phyloP scores from a whole-genome alignment of 768 basidiomycete species.

The Chalciporus piperatus region DNA sequence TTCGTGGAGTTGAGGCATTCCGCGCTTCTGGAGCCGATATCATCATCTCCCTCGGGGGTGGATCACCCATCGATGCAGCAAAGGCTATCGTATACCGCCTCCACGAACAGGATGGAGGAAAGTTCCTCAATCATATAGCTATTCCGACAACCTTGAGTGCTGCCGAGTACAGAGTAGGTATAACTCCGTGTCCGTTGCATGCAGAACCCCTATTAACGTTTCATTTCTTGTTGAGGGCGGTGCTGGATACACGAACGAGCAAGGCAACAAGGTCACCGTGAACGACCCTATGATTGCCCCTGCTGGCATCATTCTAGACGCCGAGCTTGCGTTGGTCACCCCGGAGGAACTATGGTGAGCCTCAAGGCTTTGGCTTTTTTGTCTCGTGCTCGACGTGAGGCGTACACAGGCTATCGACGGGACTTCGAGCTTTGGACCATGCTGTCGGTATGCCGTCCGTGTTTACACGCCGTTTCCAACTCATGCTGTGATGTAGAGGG shows the following conservation, averaged over 20 bases:
- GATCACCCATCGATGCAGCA: conserved; percentile 75
- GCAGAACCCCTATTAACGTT: background rate
- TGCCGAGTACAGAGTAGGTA: conserved; percentile 65
- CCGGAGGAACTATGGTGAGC: conserved; percentile 71
- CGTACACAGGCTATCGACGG: conserved; percentile 64
- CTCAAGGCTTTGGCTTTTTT: conserved; percentile 3
- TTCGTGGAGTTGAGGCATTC: conserved; percentile 52
- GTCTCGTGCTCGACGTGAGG: conserved; percentile 10
- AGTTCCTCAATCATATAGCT: conserved; percentile 63
- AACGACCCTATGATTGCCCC: conserved; percentile 58
- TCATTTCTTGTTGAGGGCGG: conserved; percentile 40
- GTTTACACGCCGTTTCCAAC: background rate
- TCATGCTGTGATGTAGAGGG: conserved; percentile 36
- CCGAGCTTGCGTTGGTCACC: conserved; percentile 67
- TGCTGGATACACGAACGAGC: conserved; percentile 70
- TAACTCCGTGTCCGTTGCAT: background rate
- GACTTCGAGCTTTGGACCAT: conserved; percentile 77
- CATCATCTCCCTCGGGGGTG: conserved; percentile 74
- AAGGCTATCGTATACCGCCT: conserved; percentile 69
- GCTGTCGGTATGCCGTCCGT: conserved; percentile 53
- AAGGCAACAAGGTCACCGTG: conserved; percentile 60
- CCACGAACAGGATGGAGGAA: conserved; percentile 53
- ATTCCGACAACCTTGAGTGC: conserved; percentile 82
- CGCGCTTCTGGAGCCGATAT: conserved; percentile 58
- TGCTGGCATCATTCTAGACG: conserved; percentile 74